These are phyloP conservation scores for Pythium rishiriense DNA, from an alignment of 352 stramenopile species.

Conservation along the genomic window DNA sequence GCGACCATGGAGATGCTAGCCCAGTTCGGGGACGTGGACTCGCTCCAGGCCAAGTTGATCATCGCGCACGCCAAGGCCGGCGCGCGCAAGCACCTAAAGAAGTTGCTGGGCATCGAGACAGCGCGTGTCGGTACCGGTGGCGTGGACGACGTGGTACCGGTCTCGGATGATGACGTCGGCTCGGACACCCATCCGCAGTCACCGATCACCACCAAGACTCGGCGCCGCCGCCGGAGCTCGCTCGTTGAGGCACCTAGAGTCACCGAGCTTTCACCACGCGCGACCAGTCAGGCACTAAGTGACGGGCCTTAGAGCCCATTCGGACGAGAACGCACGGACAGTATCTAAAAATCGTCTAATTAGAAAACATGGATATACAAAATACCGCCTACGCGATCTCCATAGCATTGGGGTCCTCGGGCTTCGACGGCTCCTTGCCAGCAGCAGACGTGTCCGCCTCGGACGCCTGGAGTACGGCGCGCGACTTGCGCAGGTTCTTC, in stretches of 20 bases:
- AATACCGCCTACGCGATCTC: slow-evolving; percentile 11
- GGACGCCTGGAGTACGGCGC: slow-evolving; percentile 22
- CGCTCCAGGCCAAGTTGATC: slow-evolving; percentile 53
- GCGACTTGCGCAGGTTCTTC: slow-evolving; percentile 80
- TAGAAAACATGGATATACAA: not conserved
- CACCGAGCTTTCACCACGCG: not conserved
- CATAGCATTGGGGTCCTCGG: slow-evolving; percentile 15
- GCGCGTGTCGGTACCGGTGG: not conserved
- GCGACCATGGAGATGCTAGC: slow-evolving; percentile 55
- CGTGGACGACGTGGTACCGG: not conserved
- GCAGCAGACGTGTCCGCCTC: not conserved
- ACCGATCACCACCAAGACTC: not conserved
- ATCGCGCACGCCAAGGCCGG: slow-evolving; percentile 36
- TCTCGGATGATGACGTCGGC: slow-evolving; percentile 4
- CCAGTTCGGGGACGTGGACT: slow-evolving; percentile 40
- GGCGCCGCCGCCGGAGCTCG: slow-evolving; percentile 1
- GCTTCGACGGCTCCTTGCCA: not conserved
- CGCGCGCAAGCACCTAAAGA: slow-evolving; percentile 38
- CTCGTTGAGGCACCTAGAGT: not conserved
- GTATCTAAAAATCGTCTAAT: slow-evolving; percentile 1
- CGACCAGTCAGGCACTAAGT: not conserved
- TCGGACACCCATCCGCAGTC: slow-evolving; percentile 6
- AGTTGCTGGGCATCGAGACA: slow-evolving; percentile 21
- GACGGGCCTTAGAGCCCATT: not conserved
- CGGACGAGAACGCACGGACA: no score